These are phyloP conservation scores for Karstenula rhodostoma DNA, from an alignment of 2,329 filamentous ascomycete species.

Conservation along the genomic window DNA sequence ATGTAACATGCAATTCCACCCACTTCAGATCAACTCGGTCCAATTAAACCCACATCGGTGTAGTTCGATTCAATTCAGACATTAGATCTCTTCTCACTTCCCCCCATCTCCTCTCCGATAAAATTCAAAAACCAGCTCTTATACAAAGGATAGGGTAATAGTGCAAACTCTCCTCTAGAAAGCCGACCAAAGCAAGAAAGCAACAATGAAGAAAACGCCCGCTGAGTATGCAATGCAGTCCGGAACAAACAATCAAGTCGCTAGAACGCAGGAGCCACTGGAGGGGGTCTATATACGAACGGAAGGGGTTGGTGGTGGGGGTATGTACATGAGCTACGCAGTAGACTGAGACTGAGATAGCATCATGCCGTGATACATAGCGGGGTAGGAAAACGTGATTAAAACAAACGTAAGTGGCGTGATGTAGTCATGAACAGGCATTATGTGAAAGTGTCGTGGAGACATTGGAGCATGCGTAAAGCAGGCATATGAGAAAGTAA, in stretches of 20 bases:
- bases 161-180: conserved; percentile 18
- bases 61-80: not conserved
- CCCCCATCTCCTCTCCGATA: not conserved
- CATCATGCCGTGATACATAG: conserved; percentile 30
- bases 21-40: no score
- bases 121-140: not conserved
- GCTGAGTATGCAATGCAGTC: conserved; percentile 42
- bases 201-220: conserved; percentile 37
- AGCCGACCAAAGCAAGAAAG: conserved; percentile 1
- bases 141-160: conserved; percentile 17
- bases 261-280: conserved; percentile 23
- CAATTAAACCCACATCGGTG: not conserved
- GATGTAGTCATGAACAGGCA: conserved; percentile 27
- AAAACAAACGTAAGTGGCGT: conserved; percentile 35
- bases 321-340: conserved; percentile 31
- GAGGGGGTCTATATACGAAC: conserved; percentile 15
- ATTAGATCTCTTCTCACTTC: not conserved
- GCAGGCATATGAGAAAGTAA: conserved; percentile 7
- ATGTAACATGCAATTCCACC: no score
- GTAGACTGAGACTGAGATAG: conserved; percentile 29
- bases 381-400: conserved; percentile 34
- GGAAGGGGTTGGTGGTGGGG: conserved; percentile 16
- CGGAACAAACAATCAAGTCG: conserved; percentile 19
- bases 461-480: conserved; percentile 7
- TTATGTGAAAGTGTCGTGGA: conserved; percentile 23